phyloP scores from a whole-genome alignment of 139 green algal genomes.

The Tetratostichococcus sp. region DNA sequence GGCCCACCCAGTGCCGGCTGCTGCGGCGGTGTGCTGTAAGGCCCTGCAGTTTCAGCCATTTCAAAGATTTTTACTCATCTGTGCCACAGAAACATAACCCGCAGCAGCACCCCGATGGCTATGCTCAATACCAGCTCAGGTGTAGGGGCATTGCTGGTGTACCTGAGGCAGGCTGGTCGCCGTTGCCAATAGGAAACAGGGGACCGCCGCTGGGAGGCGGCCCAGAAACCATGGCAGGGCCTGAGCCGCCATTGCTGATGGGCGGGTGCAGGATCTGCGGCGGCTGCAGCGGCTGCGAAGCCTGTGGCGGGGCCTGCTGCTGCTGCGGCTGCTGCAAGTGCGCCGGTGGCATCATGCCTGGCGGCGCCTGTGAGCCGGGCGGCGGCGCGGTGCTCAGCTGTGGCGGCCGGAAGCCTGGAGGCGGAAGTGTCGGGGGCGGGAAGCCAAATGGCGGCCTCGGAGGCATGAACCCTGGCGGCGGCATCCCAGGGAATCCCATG shows the following conservation, averaged over 20 bases:
- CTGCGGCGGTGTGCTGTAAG: too few species aligned
- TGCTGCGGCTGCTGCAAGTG: slow-evolving; percentile 4
- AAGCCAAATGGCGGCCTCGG: neutral
- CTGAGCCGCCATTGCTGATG: neutral
- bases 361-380: too few species aligned
- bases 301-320: too few species aligned
- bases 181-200: slow-evolving; percentile 9
- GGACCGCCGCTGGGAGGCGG: slow-evolving; percentile 1
- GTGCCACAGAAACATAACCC: too few species aligned
- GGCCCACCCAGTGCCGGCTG: too few species aligned
- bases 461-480: neutral
- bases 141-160: too few species aligned
- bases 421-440: neutral
- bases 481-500: neutral
- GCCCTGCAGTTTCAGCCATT: too few species aligned
- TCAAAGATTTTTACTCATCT: too few species aligned
- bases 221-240: neutral
- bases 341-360: too few species aligned
- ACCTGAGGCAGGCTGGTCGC: neutral
- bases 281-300: neutral
- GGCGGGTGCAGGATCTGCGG: neutral
- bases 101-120: too few species aligned
- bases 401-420: neutral
- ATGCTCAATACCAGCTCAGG: too few species aligned
- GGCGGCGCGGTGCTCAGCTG: neutral